Percentiles rank a stretch among this genome's conserved stretches.
Evolutionary conservation across 2,329 filamentous ascomycete species (phyloP).

Genomic region (Grosmannia huntii): DNA sequence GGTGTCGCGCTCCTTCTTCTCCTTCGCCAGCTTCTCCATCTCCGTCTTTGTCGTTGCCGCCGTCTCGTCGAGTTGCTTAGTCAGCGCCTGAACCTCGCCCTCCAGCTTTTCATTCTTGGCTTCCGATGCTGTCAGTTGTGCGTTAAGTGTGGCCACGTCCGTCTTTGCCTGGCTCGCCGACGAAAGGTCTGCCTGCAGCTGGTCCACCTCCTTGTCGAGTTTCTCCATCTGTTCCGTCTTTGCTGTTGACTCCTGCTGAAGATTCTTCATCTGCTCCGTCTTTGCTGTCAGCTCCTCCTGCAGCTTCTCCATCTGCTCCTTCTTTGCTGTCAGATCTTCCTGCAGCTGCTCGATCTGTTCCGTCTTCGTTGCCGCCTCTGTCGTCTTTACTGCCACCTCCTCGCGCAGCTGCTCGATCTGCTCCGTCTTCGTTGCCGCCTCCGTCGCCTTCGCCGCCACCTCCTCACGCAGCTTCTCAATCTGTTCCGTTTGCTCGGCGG

Average conservation of each 20-base stretch:
- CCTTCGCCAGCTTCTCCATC: constrained; percentile 26
- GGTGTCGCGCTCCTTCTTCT: constrained; percentile 4
- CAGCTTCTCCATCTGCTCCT: constrained; percentile 41
- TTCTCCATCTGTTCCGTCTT: constrained; percentile 30
- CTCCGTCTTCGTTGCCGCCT: constrained; percentile 32
- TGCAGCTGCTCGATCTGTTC: constrained; percentile 28
- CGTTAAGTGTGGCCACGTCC: constrained; percentile 18
- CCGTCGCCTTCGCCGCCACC: constrained; percentile 31
- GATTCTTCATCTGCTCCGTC: constrained; percentile 55
- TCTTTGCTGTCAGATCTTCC: too few species aligned
- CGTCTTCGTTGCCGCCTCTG: constrained; percentile 29
- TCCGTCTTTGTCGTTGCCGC: constrained; percentile 30
- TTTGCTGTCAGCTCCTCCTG: constrained; percentile 27
- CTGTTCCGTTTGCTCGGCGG: not conserved
- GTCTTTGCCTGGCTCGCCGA: constrained; percentile 19
- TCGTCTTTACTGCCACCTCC: constrained; percentile 28
- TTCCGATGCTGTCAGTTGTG: constrained; percentile 21
- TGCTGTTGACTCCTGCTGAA: constrained; percentile 29
- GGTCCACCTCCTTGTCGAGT: constrained; percentile 32
- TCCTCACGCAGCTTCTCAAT: not conserved
- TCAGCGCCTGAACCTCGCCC: constrained; percentile 26
- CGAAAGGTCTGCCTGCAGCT: constrained; percentile 24
- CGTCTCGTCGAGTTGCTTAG: constrained; percentile 28
- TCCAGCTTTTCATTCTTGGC: constrained; percentile 27
- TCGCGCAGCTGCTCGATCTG: constrained; percentile 58